phyloP scores from a whole-genome alignment of 2,329 filamentous ascomycete species.

The Aspergillus jensenii region DNA sequence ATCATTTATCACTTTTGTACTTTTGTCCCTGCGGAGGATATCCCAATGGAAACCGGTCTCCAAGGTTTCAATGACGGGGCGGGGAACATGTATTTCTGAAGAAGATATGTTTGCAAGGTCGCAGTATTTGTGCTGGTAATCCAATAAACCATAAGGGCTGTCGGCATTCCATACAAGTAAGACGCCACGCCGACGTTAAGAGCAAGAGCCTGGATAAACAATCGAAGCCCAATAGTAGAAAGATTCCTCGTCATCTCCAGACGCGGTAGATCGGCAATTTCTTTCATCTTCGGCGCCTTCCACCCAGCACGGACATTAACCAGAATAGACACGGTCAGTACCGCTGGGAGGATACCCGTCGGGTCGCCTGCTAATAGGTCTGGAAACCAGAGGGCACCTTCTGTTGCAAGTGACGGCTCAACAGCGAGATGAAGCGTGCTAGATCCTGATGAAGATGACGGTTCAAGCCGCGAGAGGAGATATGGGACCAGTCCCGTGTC shows the following conservation, averaged over 20 bases:
- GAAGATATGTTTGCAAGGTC: slow-evolving; percentile 38
- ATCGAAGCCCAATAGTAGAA: slow-evolving; percentile 27
- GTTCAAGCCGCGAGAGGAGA: slow-evolving; percentile 29
- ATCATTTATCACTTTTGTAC: background rate
- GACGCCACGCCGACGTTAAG: slow-evolving; percentile 37
- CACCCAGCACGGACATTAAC: slow-evolving; percentile 44
- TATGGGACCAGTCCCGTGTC: slow-evolving; percentile 42
- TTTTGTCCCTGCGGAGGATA: slow-evolving; percentile 6
- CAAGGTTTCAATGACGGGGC: slow-evolving; percentile 31
- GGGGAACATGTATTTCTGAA: slow-evolving; percentile 43
- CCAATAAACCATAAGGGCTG: slow-evolving; percentile 52
- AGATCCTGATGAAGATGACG: slow-evolving; percentile 12
- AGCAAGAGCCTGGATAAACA: slow-evolving; percentile 38
- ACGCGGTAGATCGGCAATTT: slow-evolving; percentile 28
- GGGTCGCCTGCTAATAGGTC: slow-evolving; percentile 57
- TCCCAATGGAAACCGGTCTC: slow-evolving; percentile 32
- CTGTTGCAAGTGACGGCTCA: slow-evolving; percentile 53
- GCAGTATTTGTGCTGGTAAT: slow-evolving; percentile 46
- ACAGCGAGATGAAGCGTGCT: slow-evolving; percentile 28
- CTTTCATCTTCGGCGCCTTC: slow-evolving; percentile 20
- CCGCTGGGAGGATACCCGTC: slow-evolving; percentile 48
- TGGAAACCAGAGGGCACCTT: slow-evolving; percentile 63
- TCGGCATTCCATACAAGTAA: slow-evolving; percentile 39
- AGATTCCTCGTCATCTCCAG: slow-evolving; percentile 25
- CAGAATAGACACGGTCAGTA: slow-evolving; percentile 51